Percentiles rank a stretch among this genome's conserved stretches.
phyloP scores from a whole-genome alignment of 306 rosid species.

The Fragaria iinumae region DNA sequence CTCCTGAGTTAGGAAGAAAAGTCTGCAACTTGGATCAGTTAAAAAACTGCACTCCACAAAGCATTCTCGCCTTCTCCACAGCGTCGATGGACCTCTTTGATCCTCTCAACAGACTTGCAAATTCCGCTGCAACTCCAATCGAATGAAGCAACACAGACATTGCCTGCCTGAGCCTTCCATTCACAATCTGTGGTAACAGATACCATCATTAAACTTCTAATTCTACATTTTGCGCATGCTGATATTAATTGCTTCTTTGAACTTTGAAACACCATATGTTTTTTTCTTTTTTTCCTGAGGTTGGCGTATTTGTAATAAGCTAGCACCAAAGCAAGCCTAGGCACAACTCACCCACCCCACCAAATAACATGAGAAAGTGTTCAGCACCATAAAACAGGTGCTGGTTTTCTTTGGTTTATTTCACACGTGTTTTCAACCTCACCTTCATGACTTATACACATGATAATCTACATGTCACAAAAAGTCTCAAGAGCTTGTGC shows the following conservation, averaged over 20 bases:
- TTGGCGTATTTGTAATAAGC: background rate
- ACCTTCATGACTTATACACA: background rate
- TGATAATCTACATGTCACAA: background rate
- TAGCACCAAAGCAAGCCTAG: background rate
- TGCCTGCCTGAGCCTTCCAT: slow-evolving; percentile 70
- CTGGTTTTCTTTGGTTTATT: background rate
- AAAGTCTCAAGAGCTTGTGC: background rate
- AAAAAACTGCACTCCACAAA: slow-evolving; percentile 49
- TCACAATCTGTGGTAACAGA: slow-evolving; percentile 48
- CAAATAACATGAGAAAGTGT: background rate
- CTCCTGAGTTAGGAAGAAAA: slow-evolving; percentile 34
- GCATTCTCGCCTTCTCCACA: slow-evolving; percentile 63
- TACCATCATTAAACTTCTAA: slow-evolving; percentile 1
- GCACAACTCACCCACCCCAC: background rate
- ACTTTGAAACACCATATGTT: background rate
- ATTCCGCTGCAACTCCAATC: slow-evolving; percentile 71
- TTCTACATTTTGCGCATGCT: background rate
- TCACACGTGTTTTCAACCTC: background rate
- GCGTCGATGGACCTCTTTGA: slow-evolving; percentile 59
- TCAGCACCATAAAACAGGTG: background rate
- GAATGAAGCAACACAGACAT: slow-evolving; percentile 52
- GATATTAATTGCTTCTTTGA: slow-evolving; percentile 6
- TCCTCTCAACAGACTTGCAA: slow-evolving; percentile 57
- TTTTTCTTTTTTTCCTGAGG: background rate
- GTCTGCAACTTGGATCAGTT: slow-evolving; percentile 4